Conservation (phyloP, 352 stramenopile species). For the Phytopythium oedochilum region DNA sequence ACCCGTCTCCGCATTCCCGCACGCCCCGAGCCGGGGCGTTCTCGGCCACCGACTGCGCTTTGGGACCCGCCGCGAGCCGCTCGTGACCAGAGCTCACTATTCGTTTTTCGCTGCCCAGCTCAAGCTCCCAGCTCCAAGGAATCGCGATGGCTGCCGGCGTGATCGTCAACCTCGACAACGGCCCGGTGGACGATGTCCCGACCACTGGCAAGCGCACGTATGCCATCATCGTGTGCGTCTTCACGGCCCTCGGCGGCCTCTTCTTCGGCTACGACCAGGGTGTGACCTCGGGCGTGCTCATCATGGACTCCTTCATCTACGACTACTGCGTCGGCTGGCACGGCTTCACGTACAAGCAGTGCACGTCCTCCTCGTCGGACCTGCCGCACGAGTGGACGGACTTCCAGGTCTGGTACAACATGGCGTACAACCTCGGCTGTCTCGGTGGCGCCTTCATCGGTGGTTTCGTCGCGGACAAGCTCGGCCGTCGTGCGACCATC, state of each 20-base stretch:
- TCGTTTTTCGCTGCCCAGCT: neutral
- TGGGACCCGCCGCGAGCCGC: no score
- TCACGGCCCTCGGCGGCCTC: constrained; percentile 3
- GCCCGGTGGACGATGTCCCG: neutral
- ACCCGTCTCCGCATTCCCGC: no score
- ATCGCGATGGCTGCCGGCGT: constrained; percentile 7
- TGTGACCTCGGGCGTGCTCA: constrained; percentile 21
- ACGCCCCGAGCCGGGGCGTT: no score
- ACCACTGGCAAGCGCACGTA: constrained; percentile 6
- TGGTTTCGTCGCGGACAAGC: constrained; percentile 20
- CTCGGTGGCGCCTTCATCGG: constrained; percentile 25
- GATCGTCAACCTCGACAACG: constrained; percentile 9
- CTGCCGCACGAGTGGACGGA: constrained; percentile 21
- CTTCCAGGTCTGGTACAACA: constrained; percentile 31
- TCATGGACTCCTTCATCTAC: constrained; percentile 30
- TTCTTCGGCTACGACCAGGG: constrained; percentile 2
- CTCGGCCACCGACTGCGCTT: no score
- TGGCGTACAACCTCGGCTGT: constrained; percentile 35
- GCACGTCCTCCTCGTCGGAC: constrained; percentile 13
- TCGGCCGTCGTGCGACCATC: constrained; percentile 23
- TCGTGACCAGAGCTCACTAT: neutral
- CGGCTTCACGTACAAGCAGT: constrained; percentile 24
- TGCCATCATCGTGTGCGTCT: constrained; percentile 9
- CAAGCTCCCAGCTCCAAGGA: neutral
- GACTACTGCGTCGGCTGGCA: constrained; percentile 34